Evolutionary conservation across 2,329 filamentous ascomycete species (phyloP), one percentile per base, ranked within the genome.

Genomic region (Stachybotrys echinatus): DNA sequence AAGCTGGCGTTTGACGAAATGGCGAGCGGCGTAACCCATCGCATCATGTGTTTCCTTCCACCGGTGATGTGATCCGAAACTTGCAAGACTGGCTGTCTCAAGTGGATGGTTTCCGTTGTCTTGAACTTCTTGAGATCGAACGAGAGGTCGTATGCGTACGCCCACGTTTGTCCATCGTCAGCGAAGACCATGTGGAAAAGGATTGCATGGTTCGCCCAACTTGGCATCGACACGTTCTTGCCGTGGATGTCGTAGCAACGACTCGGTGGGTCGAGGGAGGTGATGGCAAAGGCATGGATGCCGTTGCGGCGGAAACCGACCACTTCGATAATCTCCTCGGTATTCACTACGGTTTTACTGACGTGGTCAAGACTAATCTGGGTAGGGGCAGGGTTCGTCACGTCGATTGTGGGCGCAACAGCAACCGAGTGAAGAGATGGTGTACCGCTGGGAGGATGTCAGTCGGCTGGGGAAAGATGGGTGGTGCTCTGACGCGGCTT

Each of bases 81-180:
- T 19, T 55, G 51, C 4, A 63, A 55, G 23, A 55, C 45, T 1
- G 61, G 60, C 38, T 55, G 56, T 38, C 52, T 55, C 14, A 63
- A 61, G 47, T 47, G 50, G 12, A 52, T 34, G 3, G 57, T 59
- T 27, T 61, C 56, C 31, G 60, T 58, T 8, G 23, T 51, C 31
- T 54, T 56, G 38, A 58, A 51, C n/a, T 54, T 55, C 8, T 54
- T 54, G 27, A 52, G 19, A 17, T 22, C 19, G 22, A 4, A 27
- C 23, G 61, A 61, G n/a, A 61, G 57, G 23, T 63, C 61, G 21
- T 48, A 48, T 2, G 60, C 49, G 40, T 62, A 63, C 0, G 61
- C 57, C 61, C 61, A 63, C 6, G 53, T 49, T 5, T 56, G 51
- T 2, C 52, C 54, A 31, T 57, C 54, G 3, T 52, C 49, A 10